Base-by-base conservation (phyloP, 345 rosid genomes). In the Pseudoturritis turrita region DNA sequence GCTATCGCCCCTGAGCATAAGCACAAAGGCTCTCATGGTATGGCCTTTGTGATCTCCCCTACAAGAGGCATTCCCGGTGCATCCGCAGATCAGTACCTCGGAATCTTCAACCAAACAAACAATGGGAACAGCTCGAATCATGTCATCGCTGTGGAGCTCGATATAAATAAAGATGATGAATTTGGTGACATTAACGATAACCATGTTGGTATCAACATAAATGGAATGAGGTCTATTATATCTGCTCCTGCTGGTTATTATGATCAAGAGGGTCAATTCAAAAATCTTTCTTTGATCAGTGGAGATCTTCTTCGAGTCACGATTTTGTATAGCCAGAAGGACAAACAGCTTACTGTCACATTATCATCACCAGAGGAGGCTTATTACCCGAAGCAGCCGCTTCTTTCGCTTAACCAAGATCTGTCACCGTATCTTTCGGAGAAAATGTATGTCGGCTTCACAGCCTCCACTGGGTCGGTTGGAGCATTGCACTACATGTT, bases 201-300 rank as follows among this genome's bases (percentile, higher is more conserved):
- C 58, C 96, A 83, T 71, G 85, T 89, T 6, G 88, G 88, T 22
- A 79, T 89, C 37, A 85, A 89, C 50, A 68, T 87, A 45, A 87
- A 80, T 22, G 61, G 70, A 2, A 54, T 85, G 72, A 39, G 0
- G 6, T 90, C 97, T 9, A 28, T 0, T 3, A 1, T 2, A n/a
- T 73, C 87, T 35, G 60, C 74, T 45, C 21, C 83, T 2, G 85
- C 88, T 0, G 71, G 76, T 4, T 90, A 84, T 39, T 73, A 68
- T 63, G 80, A 60, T 17, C 59, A 65, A 13, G 41, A 65, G 7
- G 74, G 73, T 41, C 22, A 72, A 6, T 37, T 68, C 13, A 68
- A 1, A 55, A 75, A 50, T 21, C 13, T 85, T 68, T 44, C 67
- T 37, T 75, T 90, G 7, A 14, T 45, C 6, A 83, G 87, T 59